Evolutionary conservation across 306 rosid species (phyloP), one percentile per base, ranked within the genome.

Genomic region (Lagenaria siceraria): DNA sequence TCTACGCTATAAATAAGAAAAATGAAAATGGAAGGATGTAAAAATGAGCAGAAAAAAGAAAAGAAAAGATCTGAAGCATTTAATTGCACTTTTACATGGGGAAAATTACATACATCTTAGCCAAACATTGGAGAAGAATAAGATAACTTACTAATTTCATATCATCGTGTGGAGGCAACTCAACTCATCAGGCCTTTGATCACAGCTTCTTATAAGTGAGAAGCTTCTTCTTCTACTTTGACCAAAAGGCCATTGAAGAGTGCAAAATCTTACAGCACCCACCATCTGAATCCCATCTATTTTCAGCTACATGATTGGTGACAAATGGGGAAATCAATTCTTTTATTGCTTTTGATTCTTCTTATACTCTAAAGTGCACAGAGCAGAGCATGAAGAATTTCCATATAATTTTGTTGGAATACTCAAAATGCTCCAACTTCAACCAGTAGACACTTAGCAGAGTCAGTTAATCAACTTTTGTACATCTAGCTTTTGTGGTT

Each of bases 401-500:
- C 74, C 55, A 46, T 17, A 48, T 17, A 43, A 63, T 14, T 22
- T 27, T 15, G 75, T 72, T 72, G 76, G 76, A 72, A 72, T 25
- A 29, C 40, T 17, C 76, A 17, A 27, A n/a, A 70, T 70, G 56
- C 56, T 70, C 76, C 42, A 25, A 71, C 76, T 71, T 71, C 76
- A 48, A 48, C 59, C 59, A 46, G 76, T 24, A 70, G 40, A 38
- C 36, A 70, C 75, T 46, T 46, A 12, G 35, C 33, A 70, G n/a
- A 43, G 38, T 36, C 8, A 22, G 21, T 21, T 25, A n/a, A 48
- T 71, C 76, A 72, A 27, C 27, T 70, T 63, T 21, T 22, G 12
- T 46, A 70, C 76, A 70, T 70, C 76, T 70, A 51, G 36, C 33
- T 70, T 43, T 31, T 48, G 25, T 27, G 60, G 53, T 46, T 72